phyloP scores from a whole-genome alignment of 31 red algal species.

The Odonthalia washingtoniensis region DNA sequence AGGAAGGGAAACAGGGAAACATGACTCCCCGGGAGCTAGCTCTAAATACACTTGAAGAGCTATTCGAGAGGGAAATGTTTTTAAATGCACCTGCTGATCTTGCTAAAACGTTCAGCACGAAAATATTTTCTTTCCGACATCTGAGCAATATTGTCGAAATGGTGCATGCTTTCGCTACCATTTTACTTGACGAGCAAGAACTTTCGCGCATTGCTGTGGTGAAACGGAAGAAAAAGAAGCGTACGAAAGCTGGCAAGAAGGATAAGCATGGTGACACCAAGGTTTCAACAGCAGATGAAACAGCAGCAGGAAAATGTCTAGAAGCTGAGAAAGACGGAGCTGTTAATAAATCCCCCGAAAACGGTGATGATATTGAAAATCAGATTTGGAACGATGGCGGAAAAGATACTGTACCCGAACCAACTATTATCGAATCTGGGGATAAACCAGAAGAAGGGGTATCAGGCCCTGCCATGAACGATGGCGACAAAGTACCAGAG shows the following conservation, averaged over 20 bases:
- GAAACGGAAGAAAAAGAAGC: conserved; percentile 40
- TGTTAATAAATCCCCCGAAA: too few species aligned
- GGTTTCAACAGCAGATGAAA: too few species aligned
- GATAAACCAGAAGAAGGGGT: too few species aligned
- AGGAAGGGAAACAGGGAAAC: conserved; percentile 25
- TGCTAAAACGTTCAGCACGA: conserved; percentile 64
- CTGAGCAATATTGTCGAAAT: conserved; percentile 71
- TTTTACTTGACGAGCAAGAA: conserved; percentile 66
- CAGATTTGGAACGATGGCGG: too few species aligned
- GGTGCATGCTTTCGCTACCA: conserved; percentile 61
- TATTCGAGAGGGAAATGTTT: conserved; percentile 55
- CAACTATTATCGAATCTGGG: too few species aligned
- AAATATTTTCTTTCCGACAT: conserved; percentile 61
- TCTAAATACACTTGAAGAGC: conserved; percentile 66
- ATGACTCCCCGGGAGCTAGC: conserved; percentile 68
- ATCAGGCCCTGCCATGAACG: too few species aligned
- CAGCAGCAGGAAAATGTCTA: too few species aligned
- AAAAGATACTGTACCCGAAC: too few species aligned
- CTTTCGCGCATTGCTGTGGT: conserved; percentile 53
- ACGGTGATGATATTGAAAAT: too few species aligned
- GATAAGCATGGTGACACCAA: not conserved
- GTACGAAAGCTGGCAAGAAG: not conserved
- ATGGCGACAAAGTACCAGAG: not conserved
- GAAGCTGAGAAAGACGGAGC: too few species aligned
- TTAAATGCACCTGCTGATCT: conserved; percentile 72